A percentile compares a stretch with the other conserved stretches of the same genome.
Evolutionary conservation across 176 grass and related monocot genomes (phyloP).

Genomic region (Avena atlantica): DNA sequence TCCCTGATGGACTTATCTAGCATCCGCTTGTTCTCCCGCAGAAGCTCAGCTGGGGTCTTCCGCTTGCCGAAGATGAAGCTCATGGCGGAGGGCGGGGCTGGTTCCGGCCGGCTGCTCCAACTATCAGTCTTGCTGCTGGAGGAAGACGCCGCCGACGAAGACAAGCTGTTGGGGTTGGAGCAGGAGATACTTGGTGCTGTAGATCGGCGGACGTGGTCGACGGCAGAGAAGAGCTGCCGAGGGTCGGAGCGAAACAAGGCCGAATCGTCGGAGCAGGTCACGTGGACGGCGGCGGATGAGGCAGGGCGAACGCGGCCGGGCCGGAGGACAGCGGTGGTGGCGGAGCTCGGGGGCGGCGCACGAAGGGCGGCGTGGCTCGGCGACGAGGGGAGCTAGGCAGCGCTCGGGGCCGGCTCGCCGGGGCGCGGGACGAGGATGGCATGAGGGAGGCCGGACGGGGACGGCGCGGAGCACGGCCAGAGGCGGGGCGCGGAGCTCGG

Average conservation of each 20-base stretch:
- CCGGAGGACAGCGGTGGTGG: no score
- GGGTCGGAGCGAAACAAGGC: not conserved
- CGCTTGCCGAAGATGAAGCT: slow-evolving; percentile 92
- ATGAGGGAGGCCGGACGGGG: no score
- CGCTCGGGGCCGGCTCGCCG: no score
- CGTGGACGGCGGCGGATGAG: not conserved
- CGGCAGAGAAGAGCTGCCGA: not conserved
- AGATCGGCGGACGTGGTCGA: not conserved
- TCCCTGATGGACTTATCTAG: slow-evolving; percentile 75
- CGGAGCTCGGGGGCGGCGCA: no score
- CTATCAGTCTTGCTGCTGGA: not conserved
- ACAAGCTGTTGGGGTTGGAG: not conserved
- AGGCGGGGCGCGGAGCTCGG: no score
- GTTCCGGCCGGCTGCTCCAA: not conserved
- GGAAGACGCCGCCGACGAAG: not conserved
- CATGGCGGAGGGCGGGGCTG: slow-evolving; percentile 47
- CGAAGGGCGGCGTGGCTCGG: no score
- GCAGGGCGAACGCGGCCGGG: no score
- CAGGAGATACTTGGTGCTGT: not conserved
- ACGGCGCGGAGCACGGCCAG: no score
- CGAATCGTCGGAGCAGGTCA: not conserved
- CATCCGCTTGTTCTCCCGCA: slow-evolving; percentile 91
- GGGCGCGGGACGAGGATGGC: no score
- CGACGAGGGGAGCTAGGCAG: no score
- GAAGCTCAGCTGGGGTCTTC: slow-evolving; percentile 80